Conservation (phyloP, 225 moss, liverwort and hornwort species). For the Polytrichum commune region DNA sequence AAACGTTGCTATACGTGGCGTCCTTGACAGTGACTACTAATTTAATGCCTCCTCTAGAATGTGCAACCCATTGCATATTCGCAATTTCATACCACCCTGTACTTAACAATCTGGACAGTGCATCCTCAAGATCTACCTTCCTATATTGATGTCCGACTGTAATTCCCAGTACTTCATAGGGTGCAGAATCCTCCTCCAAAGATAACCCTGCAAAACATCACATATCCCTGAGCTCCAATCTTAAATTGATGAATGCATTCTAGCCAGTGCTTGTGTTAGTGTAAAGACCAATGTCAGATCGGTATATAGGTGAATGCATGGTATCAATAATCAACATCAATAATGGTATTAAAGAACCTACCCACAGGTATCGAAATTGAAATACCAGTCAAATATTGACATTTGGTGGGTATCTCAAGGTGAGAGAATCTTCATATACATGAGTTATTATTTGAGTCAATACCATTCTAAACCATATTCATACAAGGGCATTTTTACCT, state of each 20-base stretch:
- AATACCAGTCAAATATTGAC: no score
- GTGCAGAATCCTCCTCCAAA: conserved; percentile 28
- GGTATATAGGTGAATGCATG: no score
- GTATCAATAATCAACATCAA: no score
- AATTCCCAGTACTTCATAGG: conserved; percentile 28
- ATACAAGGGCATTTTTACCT: no score
- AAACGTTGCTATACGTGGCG: conserved; percentile 16
- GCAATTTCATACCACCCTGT: conserved; percentile 58
- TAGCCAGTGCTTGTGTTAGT: neutral
- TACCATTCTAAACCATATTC: no score
- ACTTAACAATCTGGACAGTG: conserved; percentile 25
- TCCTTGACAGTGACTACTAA: conserved; percentile 30
- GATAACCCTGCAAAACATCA: conserved; percentile 25
- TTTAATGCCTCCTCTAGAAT: conserved; percentile 22
- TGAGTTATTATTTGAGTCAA: no score
- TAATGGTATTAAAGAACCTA: no score
- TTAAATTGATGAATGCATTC: neutral
- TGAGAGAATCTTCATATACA: no score
- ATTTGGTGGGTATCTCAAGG: no score
- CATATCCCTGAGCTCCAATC: neutral
- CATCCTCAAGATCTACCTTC: conserved; percentile 32
- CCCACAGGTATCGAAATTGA: no score
- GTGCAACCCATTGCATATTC: conserved; percentile 16
- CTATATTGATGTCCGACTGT: conserved; percentile 23
- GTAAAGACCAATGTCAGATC: neutral